Evolutionary conservation across 768 basidiomycete genomes (phyloP).

Genomic region (Artomyces pyxidatus): DNA sequence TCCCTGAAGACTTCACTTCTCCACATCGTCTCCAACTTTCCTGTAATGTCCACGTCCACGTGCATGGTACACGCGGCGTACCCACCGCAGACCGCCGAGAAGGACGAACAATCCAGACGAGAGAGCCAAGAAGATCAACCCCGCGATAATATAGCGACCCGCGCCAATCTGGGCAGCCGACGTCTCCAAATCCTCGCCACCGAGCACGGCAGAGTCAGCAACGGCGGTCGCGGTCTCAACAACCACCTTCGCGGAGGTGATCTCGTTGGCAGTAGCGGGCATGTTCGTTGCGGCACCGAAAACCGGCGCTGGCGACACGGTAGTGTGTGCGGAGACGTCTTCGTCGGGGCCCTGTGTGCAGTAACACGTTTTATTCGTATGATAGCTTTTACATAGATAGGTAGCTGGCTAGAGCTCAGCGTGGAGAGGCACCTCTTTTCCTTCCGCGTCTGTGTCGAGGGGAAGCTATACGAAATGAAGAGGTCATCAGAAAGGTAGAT

Average conservation of each 20-base stretch:
- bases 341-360: slow-evolving; percentile 14
- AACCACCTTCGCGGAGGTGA: neutral
- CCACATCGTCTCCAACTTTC: slow-evolving; percentile 9
- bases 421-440: slow-evolving; percentile 87
- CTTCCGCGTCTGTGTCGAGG: slow-evolving; percentile 46
- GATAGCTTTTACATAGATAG: slow-evolving; percentile 19
- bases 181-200: slow-evolving; percentile 9
- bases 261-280: slow-evolving; percentile 1
- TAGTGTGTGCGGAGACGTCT: no score
- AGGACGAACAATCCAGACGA: slow-evolving; percentile 6
- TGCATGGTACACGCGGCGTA: slow-evolving; percentile 4
- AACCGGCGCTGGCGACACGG: neutral
- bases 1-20: no score
- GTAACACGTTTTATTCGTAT: slow-evolving; percentile 21
- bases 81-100: slow-evolving; percentile 11
- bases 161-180: slow-evolving; percentile 12
- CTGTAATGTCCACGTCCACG: slow-evolving; percentile 9
- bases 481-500: slow-evolving; percentile 3
- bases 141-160: slow-evolving; percentile 25
- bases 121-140: slow-evolving; percentile 19
- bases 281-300: neutral
- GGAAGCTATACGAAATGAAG: slow-evolving; percentile 38
- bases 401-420: slow-evolving; percentile 74
- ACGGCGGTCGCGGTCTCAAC: slow-evolving; percentile 4
- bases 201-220: neutral